Conservation (phyloP, 129 eudicot genomes). For the Glebionis coronaria region DNA sequence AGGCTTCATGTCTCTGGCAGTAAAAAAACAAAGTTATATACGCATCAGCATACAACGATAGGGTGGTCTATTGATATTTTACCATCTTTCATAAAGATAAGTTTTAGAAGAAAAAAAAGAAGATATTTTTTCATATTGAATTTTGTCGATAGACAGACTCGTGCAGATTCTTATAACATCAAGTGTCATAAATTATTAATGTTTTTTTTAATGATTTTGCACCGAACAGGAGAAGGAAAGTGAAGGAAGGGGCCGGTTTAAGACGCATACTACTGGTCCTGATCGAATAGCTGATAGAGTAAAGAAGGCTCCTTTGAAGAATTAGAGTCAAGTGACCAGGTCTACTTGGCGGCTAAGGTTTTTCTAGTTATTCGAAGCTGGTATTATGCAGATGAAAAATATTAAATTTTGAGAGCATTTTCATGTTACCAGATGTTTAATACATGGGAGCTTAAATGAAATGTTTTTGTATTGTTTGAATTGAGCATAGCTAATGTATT, state of each 20-base stretch:
- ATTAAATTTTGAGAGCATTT: conserved; percentile 38
- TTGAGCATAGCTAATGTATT: conserved; percentile 1
- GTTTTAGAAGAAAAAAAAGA: background rate
- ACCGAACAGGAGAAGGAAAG: conserved; percentile 71
- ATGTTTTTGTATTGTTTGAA: conserved; percentile 8
- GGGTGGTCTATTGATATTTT: too few species aligned
- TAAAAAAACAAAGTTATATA: background rate
- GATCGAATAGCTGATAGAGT: conserved; percentile 90
- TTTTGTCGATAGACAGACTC: too few species aligned
- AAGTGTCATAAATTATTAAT: too few species aligned
- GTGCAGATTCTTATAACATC: too few species aligned
- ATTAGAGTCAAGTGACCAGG: conserved; percentile 28
- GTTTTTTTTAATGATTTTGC: conserved; percentile 12
- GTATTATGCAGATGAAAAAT: conserved; percentile 12
- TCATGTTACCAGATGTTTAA: conserved; percentile 45
- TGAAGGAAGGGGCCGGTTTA: conserved; percentile 92
- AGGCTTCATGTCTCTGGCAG: background rate
- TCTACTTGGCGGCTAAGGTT: background rate
- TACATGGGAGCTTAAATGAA: background rate
- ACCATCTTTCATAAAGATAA: background rate
- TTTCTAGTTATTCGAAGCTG: too few species aligned
- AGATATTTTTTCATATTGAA: background rate
- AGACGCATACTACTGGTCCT: conserved; percentile 87
- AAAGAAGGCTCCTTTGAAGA: conserved; percentile 96
- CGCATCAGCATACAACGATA: too few species aligned